Evolutionary conservation across 345 rosid species (phyloP), one percentile per base, ranked within the genome.

Genomic region (Limnanthes douglasii): DNA sequence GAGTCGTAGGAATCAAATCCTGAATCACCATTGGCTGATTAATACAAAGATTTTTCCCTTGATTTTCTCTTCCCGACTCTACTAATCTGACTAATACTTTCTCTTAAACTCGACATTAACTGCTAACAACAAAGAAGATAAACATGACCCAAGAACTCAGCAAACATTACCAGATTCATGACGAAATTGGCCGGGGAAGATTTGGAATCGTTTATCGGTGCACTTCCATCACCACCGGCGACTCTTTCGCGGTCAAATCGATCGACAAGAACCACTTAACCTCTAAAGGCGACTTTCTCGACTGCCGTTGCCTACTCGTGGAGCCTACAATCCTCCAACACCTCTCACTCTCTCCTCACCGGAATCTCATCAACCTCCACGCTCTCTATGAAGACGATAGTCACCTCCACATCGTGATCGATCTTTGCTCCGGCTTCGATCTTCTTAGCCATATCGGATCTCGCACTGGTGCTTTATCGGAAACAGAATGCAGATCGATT

Each of bases 171-270:
- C 43, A 55, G 17, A 19, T 77, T 26, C 24, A 42, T 32, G 70
- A 62, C 12, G 81, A 77, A 58, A 56, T 77, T 60, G 82, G 86
- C 17, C 69, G 73, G 18, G 86, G 86, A 17, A 53, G 82, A 23
- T 77, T 69, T 46, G 86, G 82, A 21, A 39, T 52, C 53, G 82
- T 77, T 22, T 70, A 38, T 20, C 48, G 60, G 41, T 77, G 81
- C 50, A 50, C 24, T n/a, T 56, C 60, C 1, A 29, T 31, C 8
- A 22, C 12, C 23, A 38, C 63, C 15, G 54, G 70, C 9, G 46
- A 48, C 0, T 37, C 62, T n/a, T 56, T 59, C 37, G 86, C 86
- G 24, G 68, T 77, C 47, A 72, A 77, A 43, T 64, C 86, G 10
- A 69, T 72, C 47, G 64, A 67, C 46, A 77, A 72, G 51, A 19